Evolutionary conservation across 1,139 yeast genomes (phyloP), one percentile per base, ranked within the genome.

Genomic region (Zhuliangozyma parablackwelliae): DNA sequence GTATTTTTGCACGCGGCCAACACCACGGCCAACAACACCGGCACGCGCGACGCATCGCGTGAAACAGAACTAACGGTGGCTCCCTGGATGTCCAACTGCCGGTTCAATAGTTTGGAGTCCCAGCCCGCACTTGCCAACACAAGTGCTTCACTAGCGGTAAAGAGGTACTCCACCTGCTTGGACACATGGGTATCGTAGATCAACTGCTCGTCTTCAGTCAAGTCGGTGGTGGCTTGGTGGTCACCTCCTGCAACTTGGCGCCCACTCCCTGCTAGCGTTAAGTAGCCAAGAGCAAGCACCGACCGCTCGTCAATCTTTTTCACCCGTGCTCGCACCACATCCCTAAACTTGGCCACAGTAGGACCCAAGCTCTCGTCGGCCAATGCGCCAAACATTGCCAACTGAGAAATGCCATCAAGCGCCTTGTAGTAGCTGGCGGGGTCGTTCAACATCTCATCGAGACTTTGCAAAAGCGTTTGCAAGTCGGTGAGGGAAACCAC

Each of bases 81-180:
- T 11, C 61, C 70, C 37, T 61, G 72, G 11, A 82, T 65, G 53
- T 83, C 90, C 28, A 78, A 47, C 21, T 69, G 61, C 31, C 75
- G 65, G 30, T 60, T 57, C 44, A 88, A 61, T 11, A 72, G 69
- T 21, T 66, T 70, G 0, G 96, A 82, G 2, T 69, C 55, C 95
- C 95, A 86, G 0, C 97, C 96, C 23, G 80, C 72, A 0, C 87
- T 80, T 6, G 82, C 53, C 13, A 87, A 66, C 26, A 87, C 72
- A 23, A 89, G 61, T 0, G 96, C 92, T 56, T 92, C 97, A 39
- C 97, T 97, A 37, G 82, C 73, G 0, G 90, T 72, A 49, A 92
- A 88, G 29, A 84, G 61, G 39, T 70, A 76, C 43, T 90, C 97
- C 9, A 79, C 68, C 45, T 85, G 89, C 45, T 84, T 87, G 1